phyloP scores from a whole-genome alignment of 805 yeast species.

The Wickerhamiella nectarea region DNA sequence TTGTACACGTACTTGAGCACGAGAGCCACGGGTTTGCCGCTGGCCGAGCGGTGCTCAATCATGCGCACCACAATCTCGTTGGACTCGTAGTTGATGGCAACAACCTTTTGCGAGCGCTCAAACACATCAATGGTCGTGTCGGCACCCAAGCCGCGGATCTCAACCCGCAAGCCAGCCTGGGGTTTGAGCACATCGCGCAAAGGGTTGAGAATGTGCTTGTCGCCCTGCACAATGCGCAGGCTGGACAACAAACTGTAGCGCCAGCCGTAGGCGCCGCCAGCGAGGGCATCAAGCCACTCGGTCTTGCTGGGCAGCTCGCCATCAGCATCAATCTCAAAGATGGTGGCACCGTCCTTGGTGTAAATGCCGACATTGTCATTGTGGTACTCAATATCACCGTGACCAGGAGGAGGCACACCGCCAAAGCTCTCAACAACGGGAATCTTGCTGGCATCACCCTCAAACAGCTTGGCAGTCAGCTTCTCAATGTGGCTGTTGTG shows the following conservation, averaged over 20 bases:
- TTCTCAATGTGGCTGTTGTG: conserved; percentile 78
- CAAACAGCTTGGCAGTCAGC: conserved; percentile 49
- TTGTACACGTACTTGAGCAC: conserved; percentile 65
- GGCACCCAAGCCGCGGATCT: conserved; percentile 40
- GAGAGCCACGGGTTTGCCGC: conserved; percentile 57
- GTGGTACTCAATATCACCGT: conserved; percentile 25
- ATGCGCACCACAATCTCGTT: conserved; percentile 52
- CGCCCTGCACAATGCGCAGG: conserved; percentile 71
- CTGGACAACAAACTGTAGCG: conserved; percentile 78
- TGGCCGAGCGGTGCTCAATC: conserved; percentile 81
- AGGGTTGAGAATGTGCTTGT: conserved; percentile 67
- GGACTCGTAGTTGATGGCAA: conserved; percentile 29
- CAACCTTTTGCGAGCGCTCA: conserved; percentile 52
- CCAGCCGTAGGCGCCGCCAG: conserved; percentile 74
- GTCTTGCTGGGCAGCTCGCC: conserved; percentile 27
- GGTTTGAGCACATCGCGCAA: conserved; percentile 72
- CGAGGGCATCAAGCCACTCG: conserved; percentile 67
- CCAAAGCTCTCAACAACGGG: conserved; percentile 88
- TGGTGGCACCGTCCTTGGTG: conserved; percentile 14
- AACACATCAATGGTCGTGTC: conserved; percentile 51
- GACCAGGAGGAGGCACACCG: conserved; percentile 36
- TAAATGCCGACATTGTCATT: conserved; percentile 20
- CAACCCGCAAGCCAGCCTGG: conserved; percentile 45
- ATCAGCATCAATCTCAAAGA: conserved; percentile 28
- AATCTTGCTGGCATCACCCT: conserved; percentile 53